Evolutionary conservation across 441 rosid genomes (phyloP).

Genomic region (Lepidium campestre): DNA sequence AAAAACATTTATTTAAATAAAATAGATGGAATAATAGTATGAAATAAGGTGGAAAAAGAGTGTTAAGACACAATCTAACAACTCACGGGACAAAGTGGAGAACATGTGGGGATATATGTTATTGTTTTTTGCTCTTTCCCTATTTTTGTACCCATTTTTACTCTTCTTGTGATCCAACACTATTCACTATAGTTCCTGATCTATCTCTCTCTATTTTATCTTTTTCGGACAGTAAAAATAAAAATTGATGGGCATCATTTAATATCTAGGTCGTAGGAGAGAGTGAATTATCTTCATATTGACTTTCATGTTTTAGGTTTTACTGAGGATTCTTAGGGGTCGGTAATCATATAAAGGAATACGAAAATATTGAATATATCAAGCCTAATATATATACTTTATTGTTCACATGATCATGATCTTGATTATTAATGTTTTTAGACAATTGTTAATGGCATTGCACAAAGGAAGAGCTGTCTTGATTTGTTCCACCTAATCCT

Average conservation of each 20-base stretch:
- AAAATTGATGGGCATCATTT: not conserved
- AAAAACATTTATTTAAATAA: not conserved
- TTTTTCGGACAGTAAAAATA: not conserved
- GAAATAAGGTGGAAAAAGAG: constrained; percentile 5
- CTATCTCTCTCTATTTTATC: not conserved
- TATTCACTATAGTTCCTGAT: constrained; percentile 15
- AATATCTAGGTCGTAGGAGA: not conserved
- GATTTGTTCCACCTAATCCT: constrained; percentile 16
- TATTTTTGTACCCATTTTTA: constrained; percentile 16
- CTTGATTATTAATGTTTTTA: not conserved
- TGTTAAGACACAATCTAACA: constrained; percentile 21
- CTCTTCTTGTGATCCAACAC: constrained; percentile 24
- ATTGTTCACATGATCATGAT: constrained; percentile 12
- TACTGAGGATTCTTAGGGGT: not conserved
- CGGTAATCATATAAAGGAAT: not conserved
- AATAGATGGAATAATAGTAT: constrained; percentile 3
- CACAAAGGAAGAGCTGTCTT: constrained; percentile 15
- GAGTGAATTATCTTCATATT: not conserved
- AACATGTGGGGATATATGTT: constrained; percentile 29
- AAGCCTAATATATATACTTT: too few relatives aligned
- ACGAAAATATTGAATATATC: not conserved
- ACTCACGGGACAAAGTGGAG: constrained; percentile 29
- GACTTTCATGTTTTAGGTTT: not conserved
- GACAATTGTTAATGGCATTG: constrained; percentile 14
- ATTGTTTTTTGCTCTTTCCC: constrained; percentile 22